Evolutionary conservation across 2,329 filamentous ascomycete species (phyloP).

Genomic region (Sporothrix mexicana): DNA sequence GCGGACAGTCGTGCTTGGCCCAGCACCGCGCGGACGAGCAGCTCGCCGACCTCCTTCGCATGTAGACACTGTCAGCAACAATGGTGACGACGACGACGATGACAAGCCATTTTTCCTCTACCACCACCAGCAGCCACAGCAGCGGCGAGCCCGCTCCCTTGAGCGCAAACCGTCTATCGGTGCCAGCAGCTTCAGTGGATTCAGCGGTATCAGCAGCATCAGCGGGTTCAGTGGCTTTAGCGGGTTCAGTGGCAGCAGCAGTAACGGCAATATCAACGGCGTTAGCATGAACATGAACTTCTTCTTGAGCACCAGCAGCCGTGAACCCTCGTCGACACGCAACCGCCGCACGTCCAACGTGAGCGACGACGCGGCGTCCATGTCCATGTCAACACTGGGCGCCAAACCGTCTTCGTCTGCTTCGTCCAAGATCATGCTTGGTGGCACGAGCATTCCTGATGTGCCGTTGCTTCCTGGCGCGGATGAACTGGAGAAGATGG

Average conservation of each 20-base stretch:
- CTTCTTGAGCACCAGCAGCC: constrained; percentile 34
- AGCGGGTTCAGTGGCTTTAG: not conserved
- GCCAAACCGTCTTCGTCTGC: not conserved
- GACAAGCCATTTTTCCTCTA: not conserved
- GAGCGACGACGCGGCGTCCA: constrained; percentile 19
- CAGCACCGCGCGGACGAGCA: constrained; percentile 26
- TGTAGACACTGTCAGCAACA: not conserved
- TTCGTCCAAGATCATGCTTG: not conserved
- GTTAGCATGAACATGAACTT: constrained; percentile 30
- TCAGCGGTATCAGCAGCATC: constrained; percentile 23
- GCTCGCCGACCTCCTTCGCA: not conserved
- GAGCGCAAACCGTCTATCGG: constrained; percentile 28
- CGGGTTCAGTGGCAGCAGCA: not conserved
- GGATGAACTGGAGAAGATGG: constrained; percentile 26
- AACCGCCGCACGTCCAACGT: constrained; percentile 24
- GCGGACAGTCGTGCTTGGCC: constrained; percentile 23
- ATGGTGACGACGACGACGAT: not conserved
- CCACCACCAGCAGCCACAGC: not conserved
- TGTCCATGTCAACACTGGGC: not conserved
- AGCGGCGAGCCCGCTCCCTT: constrained; percentile 29
- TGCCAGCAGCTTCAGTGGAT: constrained; percentile 22
- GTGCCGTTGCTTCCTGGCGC: constrained; percentile 21
- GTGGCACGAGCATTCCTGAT: constrained; percentile 15
- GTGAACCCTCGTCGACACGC: constrained; percentile 32
- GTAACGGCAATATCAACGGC: constrained; percentile 7